Conservation (phyloP, 139 green algal genomes). For the Chlorella sp. region DNA sequence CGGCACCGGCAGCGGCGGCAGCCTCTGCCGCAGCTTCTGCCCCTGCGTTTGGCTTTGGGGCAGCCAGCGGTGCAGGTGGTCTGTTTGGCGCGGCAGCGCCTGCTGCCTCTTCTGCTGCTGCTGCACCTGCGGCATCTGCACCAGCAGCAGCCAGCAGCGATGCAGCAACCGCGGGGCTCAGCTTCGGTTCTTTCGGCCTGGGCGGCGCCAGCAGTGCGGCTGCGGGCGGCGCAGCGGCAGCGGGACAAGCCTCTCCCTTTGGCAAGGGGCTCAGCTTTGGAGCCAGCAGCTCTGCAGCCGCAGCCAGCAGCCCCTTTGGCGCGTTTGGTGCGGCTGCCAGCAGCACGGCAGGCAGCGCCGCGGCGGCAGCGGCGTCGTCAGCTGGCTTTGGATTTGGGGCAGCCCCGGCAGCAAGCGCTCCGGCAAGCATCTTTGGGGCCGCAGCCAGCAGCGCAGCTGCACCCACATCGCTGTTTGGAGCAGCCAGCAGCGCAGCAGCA, state of each 20-base stretch:
- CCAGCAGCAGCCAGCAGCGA: conserved; percentile 2
- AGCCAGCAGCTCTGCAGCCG: neutral
- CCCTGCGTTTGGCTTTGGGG: conserved; percentile 4
- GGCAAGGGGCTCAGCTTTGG: conserved; percentile 23
- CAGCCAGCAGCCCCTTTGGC: conserved; percentile 8
- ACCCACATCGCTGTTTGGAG: conserved; percentile 18
- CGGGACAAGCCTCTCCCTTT: conserved; percentile 10
- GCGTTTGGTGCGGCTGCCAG: neutral
- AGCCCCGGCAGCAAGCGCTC: neutral
- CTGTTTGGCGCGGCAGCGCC: conserved; percentile 13
- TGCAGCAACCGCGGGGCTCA: neutral
- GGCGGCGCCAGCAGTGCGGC: conserved; percentile 6
- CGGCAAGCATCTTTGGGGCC: neutral
- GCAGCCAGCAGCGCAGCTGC: neutral
- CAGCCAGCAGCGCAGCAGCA: neutral
- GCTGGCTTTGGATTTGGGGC: neutral
- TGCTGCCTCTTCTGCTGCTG: neutral
- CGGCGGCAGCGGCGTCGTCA: neutral
- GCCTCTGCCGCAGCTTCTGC: neutral
- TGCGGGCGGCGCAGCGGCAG: neutral
- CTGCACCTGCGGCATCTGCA: neutral
- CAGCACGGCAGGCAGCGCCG: conserved; percentile 1
- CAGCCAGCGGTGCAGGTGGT: neutral
- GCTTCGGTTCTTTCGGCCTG: conserved; percentile 38
- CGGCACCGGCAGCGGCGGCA: neutral